Conservation (phyloP, 768 basidiomycete species). For the Boletus rubescentipes region DNA sequence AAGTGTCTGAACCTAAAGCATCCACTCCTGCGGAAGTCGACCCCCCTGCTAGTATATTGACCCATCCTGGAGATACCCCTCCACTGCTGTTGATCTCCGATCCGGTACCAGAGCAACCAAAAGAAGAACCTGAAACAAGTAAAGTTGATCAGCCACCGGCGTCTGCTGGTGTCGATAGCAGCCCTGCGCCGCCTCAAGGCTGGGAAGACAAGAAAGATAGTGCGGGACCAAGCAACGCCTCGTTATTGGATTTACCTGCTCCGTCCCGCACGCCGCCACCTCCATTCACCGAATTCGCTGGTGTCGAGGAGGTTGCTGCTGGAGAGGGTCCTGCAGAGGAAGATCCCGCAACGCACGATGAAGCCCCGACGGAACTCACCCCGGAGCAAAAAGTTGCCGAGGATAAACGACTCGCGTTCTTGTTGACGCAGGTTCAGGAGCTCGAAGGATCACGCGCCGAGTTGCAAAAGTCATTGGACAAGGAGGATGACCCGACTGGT, state of each 20-base stretch:
- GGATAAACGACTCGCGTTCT: slow-evolving; percentile 22
- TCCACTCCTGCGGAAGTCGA: slow-evolving; percentile 29
- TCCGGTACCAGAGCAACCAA: not conserved
- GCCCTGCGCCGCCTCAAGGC: not conserved
- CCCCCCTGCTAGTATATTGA: slow-evolving; percentile 14
- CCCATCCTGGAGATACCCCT: slow-evolving; percentile 6
- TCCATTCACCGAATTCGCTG: slow-evolving; percentile 24
- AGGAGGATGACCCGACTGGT: not conserved
- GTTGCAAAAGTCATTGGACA: slow-evolving; percentile 5
- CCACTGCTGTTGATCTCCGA: slow-evolving; percentile 3
- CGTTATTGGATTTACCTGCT: slow-evolving; percentile 6
- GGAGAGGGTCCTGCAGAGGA: slow-evolving; percentile 2
- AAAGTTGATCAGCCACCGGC: not conserved
- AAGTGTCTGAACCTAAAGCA: slow-evolving; percentile 7
- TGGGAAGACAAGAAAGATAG: not conserved
- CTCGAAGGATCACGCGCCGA: slow-evolving; percentile 7
- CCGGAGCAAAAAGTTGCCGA: slow-evolving; percentile 21
- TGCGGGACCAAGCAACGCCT: not conserved
- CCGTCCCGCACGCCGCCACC: slow-evolving; percentile 26
- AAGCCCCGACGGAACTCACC: slow-evolving; percentile 19
- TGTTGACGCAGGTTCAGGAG: slow-evolving; percentile 14
- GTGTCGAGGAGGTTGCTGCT: slow-evolving; percentile 4
- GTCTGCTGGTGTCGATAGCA: slow-evolving; percentile 13
- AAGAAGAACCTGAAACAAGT: not conserved
- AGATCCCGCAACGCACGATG: slow-evolving; percentile 20